phyloP scores from a whole-genome alignment of 2,329 filamentous ascomycete species.

The Dothideomycetes sp. region DNA sequence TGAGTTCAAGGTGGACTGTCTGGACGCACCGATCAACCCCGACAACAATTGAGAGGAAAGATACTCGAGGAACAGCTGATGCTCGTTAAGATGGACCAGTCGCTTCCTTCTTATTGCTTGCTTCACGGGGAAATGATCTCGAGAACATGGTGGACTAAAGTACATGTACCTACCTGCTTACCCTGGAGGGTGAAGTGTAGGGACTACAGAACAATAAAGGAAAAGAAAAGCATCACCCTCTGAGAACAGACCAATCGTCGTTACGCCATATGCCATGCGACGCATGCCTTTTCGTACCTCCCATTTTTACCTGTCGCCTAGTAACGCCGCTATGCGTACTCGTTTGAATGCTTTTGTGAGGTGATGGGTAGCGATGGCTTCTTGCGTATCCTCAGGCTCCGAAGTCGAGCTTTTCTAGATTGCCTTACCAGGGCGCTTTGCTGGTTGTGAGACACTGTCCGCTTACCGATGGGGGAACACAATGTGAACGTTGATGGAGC shows the following conservation, averaged over 20 bases:
- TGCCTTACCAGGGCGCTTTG: conserved; percentile 12
- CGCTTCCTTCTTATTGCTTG: too few species aligned
- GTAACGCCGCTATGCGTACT: conserved; percentile 1
- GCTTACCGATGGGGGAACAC: conserved; percentile 12
- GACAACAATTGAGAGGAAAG: too few species aligned
- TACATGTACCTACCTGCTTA: conserved; percentile 12
- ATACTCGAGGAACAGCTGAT: too few species aligned
- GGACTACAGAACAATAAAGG: not conserved
- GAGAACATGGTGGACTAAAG: too few species aligned
- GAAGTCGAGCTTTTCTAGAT: conserved; percentile 1
- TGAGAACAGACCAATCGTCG: not conserved
- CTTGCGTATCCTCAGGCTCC: not conserved
- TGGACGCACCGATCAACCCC: too few species aligned
- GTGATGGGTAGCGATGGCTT: not conserved
- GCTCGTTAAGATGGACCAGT: too few species aligned
- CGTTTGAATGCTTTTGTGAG: conserved; percentile 1
- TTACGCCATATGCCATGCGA: conserved; percentile 4
- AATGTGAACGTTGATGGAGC: conserved; percentile 8
- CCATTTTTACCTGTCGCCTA: conserved; percentile 5
- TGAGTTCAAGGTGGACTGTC: too few species aligned
- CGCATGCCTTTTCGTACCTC: conserved; percentile 4
- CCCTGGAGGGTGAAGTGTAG: conserved; percentile 3
- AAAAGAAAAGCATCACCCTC: not conserved
- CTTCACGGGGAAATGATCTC: too few species aligned
- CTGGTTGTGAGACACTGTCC: conserved; percentile 11